Percentiles rank a stretch among this genome's conserved stretches.
Evolutionary conservation across 208 protist genomes (phyloP).

Genomic region (Entamoeba invadens): DNA sequence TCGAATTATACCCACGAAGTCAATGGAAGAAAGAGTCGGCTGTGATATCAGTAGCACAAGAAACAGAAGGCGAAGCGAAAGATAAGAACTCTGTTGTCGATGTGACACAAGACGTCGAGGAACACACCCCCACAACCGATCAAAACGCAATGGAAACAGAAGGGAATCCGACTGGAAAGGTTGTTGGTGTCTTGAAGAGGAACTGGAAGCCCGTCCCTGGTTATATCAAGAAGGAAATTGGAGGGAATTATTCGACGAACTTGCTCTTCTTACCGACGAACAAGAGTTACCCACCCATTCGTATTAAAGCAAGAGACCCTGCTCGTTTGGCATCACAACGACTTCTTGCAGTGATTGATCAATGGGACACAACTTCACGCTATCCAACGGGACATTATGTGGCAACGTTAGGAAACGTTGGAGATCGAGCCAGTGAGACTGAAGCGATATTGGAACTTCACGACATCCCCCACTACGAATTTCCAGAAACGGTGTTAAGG

Average conservation of each 20-base stretch:
- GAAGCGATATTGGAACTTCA: conserved; percentile 73
- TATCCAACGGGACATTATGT: conserved; percentile 76
- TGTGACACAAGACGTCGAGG: no score
- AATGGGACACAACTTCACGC: conserved; percentile 61
- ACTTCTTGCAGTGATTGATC: conserved; percentile 72
- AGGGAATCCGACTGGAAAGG: conserved; percentile 6
- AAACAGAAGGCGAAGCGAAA: neutral
- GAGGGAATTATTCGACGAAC: neutral
- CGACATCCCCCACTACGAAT: conserved; percentile 42
- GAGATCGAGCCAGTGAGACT: conserved; percentile 71
- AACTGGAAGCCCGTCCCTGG: conserved; percentile 16
- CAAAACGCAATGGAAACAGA: neutral
- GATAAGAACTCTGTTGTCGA: neutral
- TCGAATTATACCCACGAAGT: conserved; percentile 17
- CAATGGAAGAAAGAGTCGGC: neutral
- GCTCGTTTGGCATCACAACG: conserved; percentile 57
- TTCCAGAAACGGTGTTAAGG: conserved; percentile 36
- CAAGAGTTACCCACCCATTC: neutral
- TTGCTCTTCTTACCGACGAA: conserved; percentile 5
- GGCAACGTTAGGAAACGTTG: conserved; percentile 64
- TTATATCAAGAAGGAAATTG: neutral
- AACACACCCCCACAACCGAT: no score
- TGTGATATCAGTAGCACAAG: neutral
- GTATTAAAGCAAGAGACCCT: conserved; percentile 9
- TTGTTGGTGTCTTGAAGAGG: conserved; percentile 33